A percentile compares a stretch with the other conserved stretches of the same genome.
Evolutionary conservation across 2,329 filamentous ascomycete genomes (phyloP).

Genomic region (Aspergillus terreus): DNA sequence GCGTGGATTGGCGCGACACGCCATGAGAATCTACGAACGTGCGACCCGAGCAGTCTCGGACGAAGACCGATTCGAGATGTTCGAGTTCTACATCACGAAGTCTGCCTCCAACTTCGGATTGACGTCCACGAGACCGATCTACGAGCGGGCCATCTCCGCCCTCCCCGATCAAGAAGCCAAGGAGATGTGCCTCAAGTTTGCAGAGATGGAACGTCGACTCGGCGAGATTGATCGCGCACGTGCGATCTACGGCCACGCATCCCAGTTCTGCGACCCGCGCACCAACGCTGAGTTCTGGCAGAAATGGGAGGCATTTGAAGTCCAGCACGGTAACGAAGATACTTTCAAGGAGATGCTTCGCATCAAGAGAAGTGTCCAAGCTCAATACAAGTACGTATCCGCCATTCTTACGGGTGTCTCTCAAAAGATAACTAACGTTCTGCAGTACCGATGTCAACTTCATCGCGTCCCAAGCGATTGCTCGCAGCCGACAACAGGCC

Average conservation of each 20-base stretch:
- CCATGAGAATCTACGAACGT: slow-evolving; percentile 98
- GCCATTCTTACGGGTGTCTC: not conserved
- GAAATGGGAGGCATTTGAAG: slow-evolving; percentile 96
- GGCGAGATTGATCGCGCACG: slow-evolving; percentile 93
- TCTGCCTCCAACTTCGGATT: slow-evolving; percentile 97
- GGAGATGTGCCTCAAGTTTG: slow-evolving; percentile 98
- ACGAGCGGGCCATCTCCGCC: slow-evolving; percentile 92
- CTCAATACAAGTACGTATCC: slow-evolving; percentile 76
- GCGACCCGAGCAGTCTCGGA: slow-evolving; percentile 92
- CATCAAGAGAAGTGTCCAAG: slow-evolving; percentile 94
- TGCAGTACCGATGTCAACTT: slow-evolving; percentile 89
- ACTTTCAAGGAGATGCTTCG: slow-evolving; percentile 99
- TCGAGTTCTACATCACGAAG: slow-evolving; percentile 99
- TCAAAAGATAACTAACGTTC: slow-evolving; percentile 30
- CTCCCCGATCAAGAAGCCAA: slow-evolving; percentile 89
- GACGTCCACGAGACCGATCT: slow-evolving; percentile 89
- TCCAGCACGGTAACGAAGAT: slow-evolving; percentile 97
- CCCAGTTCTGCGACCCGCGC: slow-evolving; percentile 93
- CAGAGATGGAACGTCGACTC: slow-evolving; percentile 87
- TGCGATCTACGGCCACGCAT: slow-evolving; percentile 93
- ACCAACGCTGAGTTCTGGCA: slow-evolving; percentile 89
- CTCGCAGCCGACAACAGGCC: slow-evolving; percentile 64
- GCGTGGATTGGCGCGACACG: slow-evolving; percentile 85
- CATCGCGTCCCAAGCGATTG: slow-evolving; percentile 91
- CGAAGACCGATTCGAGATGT: slow-evolving; percentile 94